Evolutionary conservation across 305 asterid genomes (phyloP), one percentile per base, ranked within the genome.

Genomic region (Fraxinus sp.): DNA sequence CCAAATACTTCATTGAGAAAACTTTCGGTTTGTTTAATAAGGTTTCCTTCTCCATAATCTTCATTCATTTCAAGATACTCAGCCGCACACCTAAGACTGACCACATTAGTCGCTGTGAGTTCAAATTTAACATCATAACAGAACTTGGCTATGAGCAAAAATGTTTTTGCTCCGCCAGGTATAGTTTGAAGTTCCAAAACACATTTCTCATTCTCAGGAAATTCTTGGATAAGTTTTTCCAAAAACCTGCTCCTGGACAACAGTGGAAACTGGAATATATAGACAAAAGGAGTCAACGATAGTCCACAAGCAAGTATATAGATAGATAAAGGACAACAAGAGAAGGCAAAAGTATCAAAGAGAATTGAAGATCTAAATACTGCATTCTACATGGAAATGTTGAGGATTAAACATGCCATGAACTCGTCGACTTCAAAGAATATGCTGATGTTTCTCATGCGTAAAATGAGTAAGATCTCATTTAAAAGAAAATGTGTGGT

Each of bases 1-100:
- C 37, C 36, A 14, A 90, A 76, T 24, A 88, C 86, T 66, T 84
- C 77, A 3, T 82, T 68, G 6, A 90, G 89, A 84, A 87, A 87
- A 36, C 6, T 16, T 8, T 79, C 88, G 0, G 90, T 82, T 57
- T 83, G 87, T 32, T 85, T 75, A 82, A 89, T 80, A 74, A 90
- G 90, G 86, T 90, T 90, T 32, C 85, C 89, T 75, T 88, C 90
- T 72, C 88, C 92, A 18, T 24, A 86, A 20, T 87, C 87, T 75
- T 87, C 90, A 2, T 66, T 82, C 92, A 90, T 90, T 77, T 89
- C 86, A 68, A 90, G 91, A 72, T 87, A 84, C 73, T 90, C 91
- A 0, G 92, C 86, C 8, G 91, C 90, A 70, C 93, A 90, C 37
- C 90, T 75, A 33, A 90, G 89, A 52, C 76, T 10, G 66, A 86